Evolutionary conservation across 2,329 filamentous ascomycete species (phyloP), one percentile per base, ranked within the genome.

Genomic region (Fusarium beomiforme): DNA sequence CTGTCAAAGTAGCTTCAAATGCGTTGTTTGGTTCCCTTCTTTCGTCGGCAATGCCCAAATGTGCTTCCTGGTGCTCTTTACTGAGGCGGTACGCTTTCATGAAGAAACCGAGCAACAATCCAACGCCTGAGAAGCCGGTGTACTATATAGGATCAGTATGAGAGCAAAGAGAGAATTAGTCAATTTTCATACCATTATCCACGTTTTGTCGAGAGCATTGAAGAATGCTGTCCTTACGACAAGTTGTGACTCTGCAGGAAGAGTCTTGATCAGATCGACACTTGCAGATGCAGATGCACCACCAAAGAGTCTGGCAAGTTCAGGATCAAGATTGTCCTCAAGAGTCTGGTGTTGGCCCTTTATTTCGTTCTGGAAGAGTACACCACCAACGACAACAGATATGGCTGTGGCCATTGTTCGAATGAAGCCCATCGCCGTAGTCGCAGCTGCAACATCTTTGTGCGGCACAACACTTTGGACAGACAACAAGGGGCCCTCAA

Each of bases 311-410:
- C 77, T 74, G 1, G 87, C 87, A 3, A 83, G 79, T 4, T 85
- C 73, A 3, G 77, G 80, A 2, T 85, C 85, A 1, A 92, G 82
- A 1, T 83, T 78, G 19, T 81, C 73, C 16, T 80, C 78, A 44
- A 91, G 83, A 16, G 77, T 72, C 8, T 80, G 71, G 12, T 83
- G 82, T 62, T 87, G 84, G 29, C 79, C 79, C 59, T 86, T 80
- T 87, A 92, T 91, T 50, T 85, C 81, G 75, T 93, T 93, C 76
- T 93, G 89, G 79, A 93, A 93, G 7, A 93, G 84, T 8, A 92
- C 90, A 5, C 90, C 87, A 8, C 92, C 92, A 34, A 93, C 84
- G 2, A 93, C 90, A 47, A 92, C 85, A 1, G 87, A 88, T n/a
- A 90, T 85, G 2, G 88, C 86, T 0, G 88, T 91, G 5, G 88